These are phyloP conservation scores for Talaromyces sp. DNA, from an alignment of 2,329 filamentous ascomycete genomes.

Conservation along the genomic window DNA sequence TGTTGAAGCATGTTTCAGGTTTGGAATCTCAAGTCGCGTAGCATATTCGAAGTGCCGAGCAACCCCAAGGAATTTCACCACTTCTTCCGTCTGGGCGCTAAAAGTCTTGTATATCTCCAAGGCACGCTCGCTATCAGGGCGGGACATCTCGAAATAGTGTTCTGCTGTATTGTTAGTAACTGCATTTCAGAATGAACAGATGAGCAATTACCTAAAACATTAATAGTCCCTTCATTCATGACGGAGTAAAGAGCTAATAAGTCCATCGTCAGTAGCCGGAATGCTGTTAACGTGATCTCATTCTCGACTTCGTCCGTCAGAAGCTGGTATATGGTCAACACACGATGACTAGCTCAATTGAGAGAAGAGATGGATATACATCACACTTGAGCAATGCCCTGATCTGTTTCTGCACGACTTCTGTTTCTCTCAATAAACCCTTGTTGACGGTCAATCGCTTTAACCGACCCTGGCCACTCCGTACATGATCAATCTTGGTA, in stretches of 20 bases:
- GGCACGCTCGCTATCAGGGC: constrained; percentile 83
- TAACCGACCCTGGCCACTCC: constrained; percentile 72
- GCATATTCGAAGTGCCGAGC: constrained; percentile 88
- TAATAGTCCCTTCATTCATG: constrained; percentile 95
- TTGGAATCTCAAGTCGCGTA: constrained; percentile 88
- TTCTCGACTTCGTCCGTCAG: constrained; percentile 87
- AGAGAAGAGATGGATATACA: constrained; percentile 48
- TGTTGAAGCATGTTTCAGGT: constrained; percentile 93
- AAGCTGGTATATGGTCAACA: constrained; percentile 51
- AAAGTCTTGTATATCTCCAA: constrained; percentile 90
- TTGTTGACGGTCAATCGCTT: constrained; percentile 87
- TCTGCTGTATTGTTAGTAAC: constrained; percentile 48
- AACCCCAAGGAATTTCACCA: constrained; percentile 82
- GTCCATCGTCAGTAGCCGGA: constrained; percentile 84
- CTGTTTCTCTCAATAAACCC: constrained; percentile 84
- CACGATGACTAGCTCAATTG: constrained; percentile 11
- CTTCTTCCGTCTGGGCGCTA: constrained; percentile 83
- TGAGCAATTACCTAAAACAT: constrained; percentile 69
- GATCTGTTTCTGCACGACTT: constrained; percentile 83
- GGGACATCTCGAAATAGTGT: constrained; percentile 98
- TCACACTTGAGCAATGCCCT: constrained; percentile 82
- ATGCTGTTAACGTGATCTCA: constrained; percentile 92
- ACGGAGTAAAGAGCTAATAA: constrained; percentile 86
- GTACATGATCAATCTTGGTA: constrained; percentile 85
- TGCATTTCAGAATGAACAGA: neutral